Conservation (phyloP, 1,284 basidiomycete genomes). For the Apiotrichum laibachii region DNA sequence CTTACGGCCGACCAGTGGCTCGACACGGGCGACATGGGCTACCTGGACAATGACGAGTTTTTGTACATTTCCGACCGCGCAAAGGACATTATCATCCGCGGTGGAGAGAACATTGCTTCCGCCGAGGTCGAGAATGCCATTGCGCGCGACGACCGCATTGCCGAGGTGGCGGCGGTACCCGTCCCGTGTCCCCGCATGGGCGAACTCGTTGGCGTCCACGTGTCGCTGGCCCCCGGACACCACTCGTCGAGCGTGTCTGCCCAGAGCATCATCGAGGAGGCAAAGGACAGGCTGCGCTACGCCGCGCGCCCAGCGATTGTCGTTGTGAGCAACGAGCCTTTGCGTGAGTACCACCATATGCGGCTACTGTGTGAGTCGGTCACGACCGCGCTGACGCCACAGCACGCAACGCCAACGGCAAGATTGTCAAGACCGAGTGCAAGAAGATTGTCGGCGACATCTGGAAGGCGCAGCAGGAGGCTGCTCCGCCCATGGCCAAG, state of each 20-base stretch:
- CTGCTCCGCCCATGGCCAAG: constrained; percentile 2
- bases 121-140: constrained; percentile 42
- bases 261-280: neutral
- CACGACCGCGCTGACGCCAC: neutral
- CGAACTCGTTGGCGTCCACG: constrained; percentile 37
- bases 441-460: constrained; percentile 20
- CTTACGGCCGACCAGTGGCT: constrained; percentile 40
- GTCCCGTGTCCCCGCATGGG: constrained; percentile 34
- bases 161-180: constrained; percentile 36
- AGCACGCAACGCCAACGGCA: constrained; percentile 21
- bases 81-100: constrained; percentile 45
- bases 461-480: constrained; percentile 2
- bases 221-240: constrained; percentile 23
- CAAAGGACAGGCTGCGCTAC: constrained; percentile 10
- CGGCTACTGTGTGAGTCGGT: no score
- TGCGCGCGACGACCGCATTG: constrained; percentile 27
- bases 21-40: constrained; percentile 45
- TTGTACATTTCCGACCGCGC: constrained; percentile 40
- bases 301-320: constrained; percentile 11
- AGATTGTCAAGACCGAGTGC: constrained; percentile 18
- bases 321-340: constrained; percentile 7
- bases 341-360: constrained; percentile 7
- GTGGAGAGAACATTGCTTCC: constrained; percentile 45
- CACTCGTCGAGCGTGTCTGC: neutral
- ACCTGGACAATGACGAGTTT: constrained; percentile 37